Percentiles rank a stretch among this genome's conserved stretches.
Conservation (phyloP, 345 rosid genomes). For the Moringa oleifera region DNA sequence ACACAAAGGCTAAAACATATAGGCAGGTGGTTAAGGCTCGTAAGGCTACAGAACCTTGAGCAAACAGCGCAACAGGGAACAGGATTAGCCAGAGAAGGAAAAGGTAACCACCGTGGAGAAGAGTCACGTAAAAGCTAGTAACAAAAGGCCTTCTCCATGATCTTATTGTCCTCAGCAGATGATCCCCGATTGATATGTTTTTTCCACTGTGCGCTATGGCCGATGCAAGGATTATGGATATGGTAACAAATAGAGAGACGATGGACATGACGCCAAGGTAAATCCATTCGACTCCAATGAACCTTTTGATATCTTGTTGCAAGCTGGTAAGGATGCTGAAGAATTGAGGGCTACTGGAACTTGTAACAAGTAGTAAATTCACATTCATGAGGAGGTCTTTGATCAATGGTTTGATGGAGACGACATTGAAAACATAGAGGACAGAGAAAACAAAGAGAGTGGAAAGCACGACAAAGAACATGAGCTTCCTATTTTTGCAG, state of each 20-base stretch:
- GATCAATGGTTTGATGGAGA: slow-evolving; percentile 27
- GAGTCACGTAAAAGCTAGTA: slow-evolving; percentile 32
- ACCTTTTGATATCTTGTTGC: slow-evolving; percentile 16
- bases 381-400: slow-evolving; percentile 18
- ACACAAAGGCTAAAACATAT: slow-evolving; percentile 13
- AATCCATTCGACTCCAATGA: slow-evolving; percentile 22
- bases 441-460: slow-evolving; percentile 22
- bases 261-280: slow-evolving; percentile 2
- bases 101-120: slow-evolving; percentile 32
- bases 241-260: slow-evolving; percentile 21
- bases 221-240: slow-evolving; percentile 30
- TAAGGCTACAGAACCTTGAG: background rate
- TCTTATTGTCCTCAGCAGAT: slow-evolving; percentile 21
- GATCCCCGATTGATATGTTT: slow-evolving; percentile 14
- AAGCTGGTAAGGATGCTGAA: slow-evolving; percentile 18
- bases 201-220: slow-evolving; percentile 27
- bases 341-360: slow-evolving; percentile 25
- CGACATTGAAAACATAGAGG: slow-evolving; percentile 20
- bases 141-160: slow-evolving; percentile 37
- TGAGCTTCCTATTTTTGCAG: slow-evolving; percentile 33
- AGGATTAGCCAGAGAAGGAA: slow-evolving; percentile 16
- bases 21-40: background rate
- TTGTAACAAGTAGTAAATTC: slow-evolving; percentile 15
- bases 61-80: slow-evolving; percentile 15
- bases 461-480: slow-evolving; percentile 29